Evolutionary conservation across 2,329 filamentous ascomycete genomes (phyloP), one percentile per base, ranked within the genome.

Genomic region (Microdochium trichocladiopsis): DNA sequence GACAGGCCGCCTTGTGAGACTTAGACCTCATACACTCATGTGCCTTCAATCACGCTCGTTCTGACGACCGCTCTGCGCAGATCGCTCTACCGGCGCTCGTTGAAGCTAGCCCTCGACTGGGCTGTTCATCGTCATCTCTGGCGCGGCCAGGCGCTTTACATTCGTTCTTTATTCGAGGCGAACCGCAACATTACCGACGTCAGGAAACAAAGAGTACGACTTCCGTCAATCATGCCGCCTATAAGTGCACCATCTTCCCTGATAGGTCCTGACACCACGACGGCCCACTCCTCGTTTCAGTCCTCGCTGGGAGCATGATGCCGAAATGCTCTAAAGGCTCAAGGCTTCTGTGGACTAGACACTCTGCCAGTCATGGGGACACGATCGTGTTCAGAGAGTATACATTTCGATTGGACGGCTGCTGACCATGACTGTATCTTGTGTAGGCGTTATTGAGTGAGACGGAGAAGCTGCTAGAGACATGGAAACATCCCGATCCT

Each of bases 401-500:
- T 51, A 58, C 62, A 52, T 48, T 3, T 45, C 21, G 41, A 51
- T 47, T n/a, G 54, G 18, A 51, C 28, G 10, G 49, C 50, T 28
- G 47, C 52, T 57, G 25, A 54, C 21, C 52, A 12, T 31, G n/a
- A 48, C 23, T 24, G 43, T 22, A 43, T 28, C 23, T 45, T 43
- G 24, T 9, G 3, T 59, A 99, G 94, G 84, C 83, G 49, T 72
- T 99, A 53, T 79, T 97, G 59, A 82, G 84, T 56, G 91, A 96
- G 73, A 93, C 94, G 4, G 92, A 97, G 71, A 87, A 87, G 61
- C 69, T 96, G 54, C 75, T 99, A 57, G 84, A 94, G 64, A 88
- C 86, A 70, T 99, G 93, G 93, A 97, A 97, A 75, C 94, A 99
- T 66, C 94, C 94, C 3, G 94, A 99, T 69, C 92, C 94, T 28